phyloP scores from a whole-genome alignment of 805 yeast species.

The Lipomyces lipofer region DNA sequence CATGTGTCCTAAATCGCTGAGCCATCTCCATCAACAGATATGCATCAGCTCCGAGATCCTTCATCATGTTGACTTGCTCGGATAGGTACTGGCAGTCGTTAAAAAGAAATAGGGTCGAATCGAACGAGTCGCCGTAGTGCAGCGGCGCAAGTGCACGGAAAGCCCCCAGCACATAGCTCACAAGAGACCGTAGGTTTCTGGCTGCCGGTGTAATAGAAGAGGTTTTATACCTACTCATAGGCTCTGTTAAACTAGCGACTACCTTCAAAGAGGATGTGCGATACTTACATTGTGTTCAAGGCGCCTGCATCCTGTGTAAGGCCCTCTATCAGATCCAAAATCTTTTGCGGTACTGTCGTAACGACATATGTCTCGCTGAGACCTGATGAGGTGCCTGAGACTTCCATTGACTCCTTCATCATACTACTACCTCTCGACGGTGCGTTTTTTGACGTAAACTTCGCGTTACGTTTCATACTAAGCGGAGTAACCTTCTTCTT shows the following conservation, averaged over 20 bases:
- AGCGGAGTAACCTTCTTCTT: conserved; percentile 1
- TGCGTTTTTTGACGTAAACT: neutral
- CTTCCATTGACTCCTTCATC: neutral
- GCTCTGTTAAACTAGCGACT: no score
- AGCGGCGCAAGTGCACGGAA: conserved; percentile 30
- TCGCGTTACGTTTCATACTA: neutral
- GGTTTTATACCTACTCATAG: neutral
- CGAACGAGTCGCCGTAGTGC: conserved; percentile 20
- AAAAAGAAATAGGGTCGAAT: conserved; percentile 18
- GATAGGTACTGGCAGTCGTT: conserved; percentile 28
- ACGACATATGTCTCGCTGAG: conserved; percentile 28
- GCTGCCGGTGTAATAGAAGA: conserved; percentile 24
- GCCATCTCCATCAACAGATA: conserved; percentile 28
- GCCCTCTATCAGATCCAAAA: conserved; percentile 12
- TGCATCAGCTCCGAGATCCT: conserved; percentile 27
- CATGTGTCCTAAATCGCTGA: neutral
- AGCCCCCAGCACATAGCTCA: conserved; percentile 15
- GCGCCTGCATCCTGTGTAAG: conserved; percentile 9
- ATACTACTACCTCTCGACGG: conserved; percentile 10
- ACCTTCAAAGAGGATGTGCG: no score
- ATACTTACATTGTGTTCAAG: conserved; percentile 3
- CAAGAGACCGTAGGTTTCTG: conserved; percentile 15
- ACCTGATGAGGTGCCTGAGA: neutral
- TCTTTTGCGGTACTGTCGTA: conserved; percentile 20
- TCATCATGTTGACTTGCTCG: conserved; percentile 22